These are phyloP conservation scores for Tilletia walkeri DNA, from an alignment of 1,284 basidiomycete species.

Conservation along the genomic window DNA sequence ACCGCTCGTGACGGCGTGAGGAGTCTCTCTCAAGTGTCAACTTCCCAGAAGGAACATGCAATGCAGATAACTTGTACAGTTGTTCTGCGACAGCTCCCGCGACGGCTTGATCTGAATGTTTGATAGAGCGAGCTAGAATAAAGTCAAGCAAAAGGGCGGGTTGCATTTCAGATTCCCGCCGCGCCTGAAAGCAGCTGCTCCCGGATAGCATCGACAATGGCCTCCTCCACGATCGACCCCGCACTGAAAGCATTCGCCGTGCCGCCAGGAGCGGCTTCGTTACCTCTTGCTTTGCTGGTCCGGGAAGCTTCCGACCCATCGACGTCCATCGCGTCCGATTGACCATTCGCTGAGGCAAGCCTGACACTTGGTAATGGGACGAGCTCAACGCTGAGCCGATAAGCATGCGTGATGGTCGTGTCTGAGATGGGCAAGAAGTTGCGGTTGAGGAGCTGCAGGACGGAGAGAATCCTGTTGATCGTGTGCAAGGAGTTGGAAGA, in stretches of 20 bases:
- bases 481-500: constrained; percentile 21
- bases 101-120: no score
- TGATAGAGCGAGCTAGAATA: no score
- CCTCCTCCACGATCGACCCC: background rate
- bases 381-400: constrained; percentile 37
- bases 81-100: no score
- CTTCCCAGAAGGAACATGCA: no score
- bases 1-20: constrained; percentile 4
- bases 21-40: no score
- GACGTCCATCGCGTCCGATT: constrained; percentile 5
- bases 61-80: no score
- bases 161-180: background rate
- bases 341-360: background rate
- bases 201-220: constrained; percentile 8
- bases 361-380: background rate
- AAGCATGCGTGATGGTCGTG: constrained; percentile 29
- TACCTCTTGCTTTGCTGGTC: background rate
- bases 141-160: no score
- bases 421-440: constrained; percentile 48
- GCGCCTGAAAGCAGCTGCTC: background rate
- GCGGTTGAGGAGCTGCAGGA: constrained; percentile 32
- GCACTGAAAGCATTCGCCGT: background rate
- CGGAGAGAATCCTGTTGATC: constrained; percentile 41
- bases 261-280: constrained; percentile 43
- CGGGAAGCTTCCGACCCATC: no score